These are phyloP conservation scores for Flaveria trinervia DNA, from an alignment of 129 eudicot genomes.

Conservation along the genomic window DNA sequence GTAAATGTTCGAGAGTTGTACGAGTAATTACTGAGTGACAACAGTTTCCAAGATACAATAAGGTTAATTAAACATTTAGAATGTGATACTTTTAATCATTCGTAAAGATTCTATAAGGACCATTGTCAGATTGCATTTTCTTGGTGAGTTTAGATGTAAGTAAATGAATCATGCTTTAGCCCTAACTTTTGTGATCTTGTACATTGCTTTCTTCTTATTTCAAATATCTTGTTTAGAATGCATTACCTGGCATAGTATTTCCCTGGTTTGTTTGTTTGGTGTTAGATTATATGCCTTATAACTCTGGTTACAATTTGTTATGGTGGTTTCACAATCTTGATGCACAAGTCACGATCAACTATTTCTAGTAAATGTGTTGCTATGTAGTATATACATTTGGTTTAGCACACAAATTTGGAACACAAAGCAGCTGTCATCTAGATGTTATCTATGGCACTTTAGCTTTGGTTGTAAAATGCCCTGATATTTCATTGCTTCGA, in stretches of 20 bases:
- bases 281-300: neutral
- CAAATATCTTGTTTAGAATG: conserved; percentile 6
- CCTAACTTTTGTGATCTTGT: conserved; percentile 12
- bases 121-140: conserved; percentile 37
- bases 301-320: neutral
- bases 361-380: neutral
- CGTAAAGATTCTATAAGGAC: conserved; percentile 38
- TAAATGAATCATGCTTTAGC: neutral
- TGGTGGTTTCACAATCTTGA: neutral
- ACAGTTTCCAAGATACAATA: conserved; percentile 40
- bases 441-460: conserved; percentile 1
- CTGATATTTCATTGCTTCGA: neutral
- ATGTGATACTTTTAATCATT: conserved; percentile 38
- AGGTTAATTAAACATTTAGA: conserved; percentile 41
- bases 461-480: neutral
- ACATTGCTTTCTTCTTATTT: conserved; percentile 7
- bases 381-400: conserved; percentile 8
- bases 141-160: conserved; percentile 50
- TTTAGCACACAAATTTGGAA: conserved; percentile 9
- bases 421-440: neutral
- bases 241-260: neutral
- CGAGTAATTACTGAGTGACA: conserved; percentile 42
- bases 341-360: neutral
- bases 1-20: conserved; percentile 26
- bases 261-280: neutral